Conservation (phyloP, 2,329 filamentous ascomycete genomes). For the Sarocladium kiliense region DNA sequence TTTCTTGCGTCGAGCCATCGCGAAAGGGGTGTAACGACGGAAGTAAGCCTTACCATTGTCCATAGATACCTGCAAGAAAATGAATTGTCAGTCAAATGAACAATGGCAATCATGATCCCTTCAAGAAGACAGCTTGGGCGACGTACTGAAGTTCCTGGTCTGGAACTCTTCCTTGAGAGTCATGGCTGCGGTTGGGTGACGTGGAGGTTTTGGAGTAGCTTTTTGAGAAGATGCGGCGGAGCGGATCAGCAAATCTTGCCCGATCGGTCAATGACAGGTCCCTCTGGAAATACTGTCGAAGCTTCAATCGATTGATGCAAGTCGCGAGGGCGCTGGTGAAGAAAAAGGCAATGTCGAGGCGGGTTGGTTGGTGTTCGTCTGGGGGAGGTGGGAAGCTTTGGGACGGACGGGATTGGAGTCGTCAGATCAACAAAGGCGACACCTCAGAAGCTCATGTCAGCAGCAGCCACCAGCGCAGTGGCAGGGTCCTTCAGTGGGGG, state of each 20-base stretch:
- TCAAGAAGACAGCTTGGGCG: conserved; percentile 6
- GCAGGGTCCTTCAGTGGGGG: not conserved
- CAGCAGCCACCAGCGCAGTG: not conserved
- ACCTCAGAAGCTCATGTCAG: not conserved
- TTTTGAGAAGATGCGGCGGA: not conserved
- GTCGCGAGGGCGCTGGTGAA: not conserved
- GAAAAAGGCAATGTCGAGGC: not conserved
- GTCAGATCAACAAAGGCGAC: not conserved
- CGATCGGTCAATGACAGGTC: not conserved
- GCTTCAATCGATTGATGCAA: not conserved
- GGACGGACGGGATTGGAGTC: not conserved
- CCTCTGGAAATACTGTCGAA: not conserved
- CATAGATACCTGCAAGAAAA: conserved; percentile 57
- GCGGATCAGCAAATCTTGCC: not conserved
- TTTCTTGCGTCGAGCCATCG: not conserved
- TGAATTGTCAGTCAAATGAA: conserved; percentile 25
- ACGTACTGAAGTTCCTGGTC: conserved; percentile 70
- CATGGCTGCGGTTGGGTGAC: conserved; percentile 44
- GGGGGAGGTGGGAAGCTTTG: not conserved
- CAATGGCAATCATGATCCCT: not conserved
- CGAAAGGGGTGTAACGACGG: not conserved
- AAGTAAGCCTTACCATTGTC: conserved; percentile 59
- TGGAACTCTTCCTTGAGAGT: conserved; percentile 67
- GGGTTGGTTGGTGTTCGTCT: not conserved
- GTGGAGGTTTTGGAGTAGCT: conserved; percentile 3